phyloP scores from a whole-genome alignment of 2,329 filamentous ascomycete species.

The Fusarium multiceps region DNA sequence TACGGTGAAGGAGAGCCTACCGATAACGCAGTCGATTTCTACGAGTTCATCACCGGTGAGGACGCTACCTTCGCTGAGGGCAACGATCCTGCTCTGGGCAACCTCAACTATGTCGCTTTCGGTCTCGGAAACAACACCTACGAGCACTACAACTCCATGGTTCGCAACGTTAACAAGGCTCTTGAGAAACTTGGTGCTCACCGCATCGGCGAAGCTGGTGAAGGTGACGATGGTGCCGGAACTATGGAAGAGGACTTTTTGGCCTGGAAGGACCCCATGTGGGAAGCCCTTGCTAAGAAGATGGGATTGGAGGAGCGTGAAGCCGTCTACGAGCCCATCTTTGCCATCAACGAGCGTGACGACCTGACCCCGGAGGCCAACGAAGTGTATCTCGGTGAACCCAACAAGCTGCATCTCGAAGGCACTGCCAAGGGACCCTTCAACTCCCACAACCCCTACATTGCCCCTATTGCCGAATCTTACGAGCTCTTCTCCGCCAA shows the following conservation, averaged over 20 bases:
- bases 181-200: constrained; percentile 84
- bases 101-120: constrained; percentile 93
- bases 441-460: constrained; percentile 96
- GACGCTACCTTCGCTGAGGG: constrained; percentile 83
- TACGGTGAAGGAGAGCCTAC: constrained; percentile 99
- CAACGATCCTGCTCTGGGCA: constrained; percentile 77
- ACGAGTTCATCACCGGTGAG: constrained; percentile 91
- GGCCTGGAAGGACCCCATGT: constrained; percentile 99
- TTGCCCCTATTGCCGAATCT: constrained; percentile 93
- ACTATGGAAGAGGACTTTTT: constrained; percentile 99
- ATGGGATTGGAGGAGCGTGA: constrained; percentile 96
- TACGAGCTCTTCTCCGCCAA: constrained; percentile 88
- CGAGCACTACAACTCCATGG: constrained; percentile 99
- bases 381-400: constrained; percentile 93
- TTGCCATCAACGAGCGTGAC: constrained; percentile 81
- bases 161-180: constrained; percentile 87
- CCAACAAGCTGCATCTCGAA: constrained; percentile 95
- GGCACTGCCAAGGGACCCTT: constrained; percentile 86
- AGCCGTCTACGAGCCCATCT: constrained; percentile 93
- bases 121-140: constrained; percentile 99
- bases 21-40: constrained; percentile 98
- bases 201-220: constrained; percentile 87
- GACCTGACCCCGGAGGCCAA: constrained; percentile 78
- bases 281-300: constrained; percentile 82
- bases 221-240: constrained; percentile 96